Evolutionary conservation across 768 basidiomycete genomes (phyloP), one percentile per base, ranked within the genome.

Genomic region (Trametes cubensis): DNA sequence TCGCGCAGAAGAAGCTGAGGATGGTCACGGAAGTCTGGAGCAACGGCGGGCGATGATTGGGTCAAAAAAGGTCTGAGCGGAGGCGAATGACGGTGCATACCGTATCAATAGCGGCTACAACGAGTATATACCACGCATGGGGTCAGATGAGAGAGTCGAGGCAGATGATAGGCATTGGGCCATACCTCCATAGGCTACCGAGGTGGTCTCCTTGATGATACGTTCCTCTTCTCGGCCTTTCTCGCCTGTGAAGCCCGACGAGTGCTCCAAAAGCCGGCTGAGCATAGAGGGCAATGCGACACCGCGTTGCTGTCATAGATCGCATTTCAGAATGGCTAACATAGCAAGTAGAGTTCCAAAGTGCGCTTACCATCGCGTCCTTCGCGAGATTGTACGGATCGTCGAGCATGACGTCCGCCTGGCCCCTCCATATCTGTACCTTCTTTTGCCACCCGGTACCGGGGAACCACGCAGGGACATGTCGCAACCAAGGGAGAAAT

Each of bases 391-490:
- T 78, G 55, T 80, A 89, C 2, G 88, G 88, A 49, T 74, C 74
- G 25, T 89, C 81, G n/a, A 84, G 82, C 51, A 84, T 85, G 60
- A 84, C 83, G 50, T 83, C 79, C 70, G 87, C 80, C 72, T 79
- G 79, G 25, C 74, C 78, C 69, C 82, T 87, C 87, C 87, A 89
- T 8, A 63, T 69, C 14, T 60, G 71, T 2, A 86, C 85, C 60
- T 85, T 85, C 10, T 74, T 73, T 68, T 83, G 81, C 73, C 90
- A 90, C 1, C 79, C 79, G 3, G 83, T 79, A 5, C 87, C 86
- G 26, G 89, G 89, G 49, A 84, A 74, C 85, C 86, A 89, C 41
- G 69, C 68, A 0, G 89, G 89, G 28, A 89, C 66, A 64, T 82
- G 69, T 66, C 78, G 80, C 61, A 90, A 51, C 25, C 69, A 58